Evolutionary conservation across 345 rosid species (phyloP).

Genomic region (rapeseed (Brassica napus)): Da-Ae NC_063435.1:7223501-7224000

Average conservation of each 20-base stretch:
- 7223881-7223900: slow-evolving; percentile 8
- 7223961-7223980: slow-evolving; percentile 14
- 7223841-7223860: not conserved
- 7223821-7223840: not conserved
- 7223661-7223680: slow-evolving; percentile 3
- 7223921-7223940: not conserved
- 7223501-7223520: not conserved
- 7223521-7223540: slow-evolving; percentile 17
- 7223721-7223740: not conserved
- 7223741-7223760: not conserved
- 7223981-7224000: slow-evolving; percentile 14
- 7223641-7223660: not conserved
- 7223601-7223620: not conserved
- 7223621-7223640: not conserved
- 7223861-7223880: slow-evolving; percentile 1
- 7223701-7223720: slow-evolving; percentile 15
- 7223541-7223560: not conserved
- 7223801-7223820: slow-evolving; percentile 15
- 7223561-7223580: not conserved
- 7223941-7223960: slow-evolving; percentile 7
- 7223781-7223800: slow-evolving; percentile 4
- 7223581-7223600: not conserved
- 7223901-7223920: not conserved
- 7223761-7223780: not conserved
- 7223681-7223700: not conserved